Evolutionary conservation across 1,139 yeast genomes (phyloP), one percentile per base, ranked within the genome.

Genomic region (Blastobotrys aristatus): DNA sequence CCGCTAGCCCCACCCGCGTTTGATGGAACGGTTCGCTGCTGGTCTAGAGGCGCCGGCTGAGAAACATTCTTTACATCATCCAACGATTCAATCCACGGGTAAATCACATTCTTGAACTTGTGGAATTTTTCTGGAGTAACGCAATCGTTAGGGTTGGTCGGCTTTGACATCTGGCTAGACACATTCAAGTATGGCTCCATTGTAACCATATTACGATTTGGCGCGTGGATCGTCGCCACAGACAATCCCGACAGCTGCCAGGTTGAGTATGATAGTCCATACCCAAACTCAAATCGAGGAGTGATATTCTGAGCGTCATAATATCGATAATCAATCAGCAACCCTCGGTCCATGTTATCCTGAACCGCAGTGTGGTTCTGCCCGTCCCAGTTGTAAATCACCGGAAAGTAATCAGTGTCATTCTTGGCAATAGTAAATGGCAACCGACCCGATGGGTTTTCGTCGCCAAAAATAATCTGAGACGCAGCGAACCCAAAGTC

Each of bases 371-470:
- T 29, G 18, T 29, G 29, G 55, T 80, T 71, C 53, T 77, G 76
- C 63, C 80, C 80, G 41, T 80, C 74, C 54, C 70, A 69, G 53
- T 80, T 79, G 58, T 78, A 80, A 0, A 84, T 70, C 56, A 29
- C 66, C 67, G 78, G 76, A 26, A 76, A 78, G 56, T 79, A 79
- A 52, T 79, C 82, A 55, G 68, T 74, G 41, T 67, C 70, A 53
- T 77, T 74, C 58, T 71, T 73, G n/a, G 85, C 84, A 56, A 80
- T 73, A 1, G 85, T 79, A 56, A 79, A 80, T 0, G 86, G 84
- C 40, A 80, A 67, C 54, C 75, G 73, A 2, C 85, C 86, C 21
- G 82, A 76, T 4, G 85, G 85, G 54, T 76, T 76, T 18, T 67
- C 69, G 37, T 76, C 81, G 1, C 86, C 86, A 64, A 79, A 80